Percentiles rank a stretch among this genome's conserved stretches.
These are phyloP conservation scores for Blakeslea trispora DNA, from an alignment of 371 early-diverging fungal genomes.

Conservation along the genomic window DNA sequence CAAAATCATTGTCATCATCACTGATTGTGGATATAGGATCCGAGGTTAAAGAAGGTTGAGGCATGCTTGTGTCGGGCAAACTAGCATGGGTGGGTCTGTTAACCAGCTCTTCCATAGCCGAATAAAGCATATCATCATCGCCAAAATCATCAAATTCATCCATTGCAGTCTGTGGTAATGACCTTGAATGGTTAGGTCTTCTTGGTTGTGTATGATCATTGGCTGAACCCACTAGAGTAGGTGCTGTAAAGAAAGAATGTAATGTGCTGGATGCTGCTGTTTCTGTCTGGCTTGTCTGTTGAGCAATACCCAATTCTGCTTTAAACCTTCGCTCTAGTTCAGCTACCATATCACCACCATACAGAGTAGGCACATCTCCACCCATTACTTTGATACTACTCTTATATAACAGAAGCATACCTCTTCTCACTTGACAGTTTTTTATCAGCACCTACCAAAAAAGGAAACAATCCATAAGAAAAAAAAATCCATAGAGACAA, in stretches of 20 bases:
- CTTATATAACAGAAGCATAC: slow-evolving; percentile 33
- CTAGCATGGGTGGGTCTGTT: background rate
- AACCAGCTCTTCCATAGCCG: background rate
- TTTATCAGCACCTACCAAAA: slow-evolving; percentile 34
- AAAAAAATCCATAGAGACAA: no score
- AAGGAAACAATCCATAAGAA: no score
- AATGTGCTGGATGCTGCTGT: background rate
- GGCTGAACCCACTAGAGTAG: background rate
- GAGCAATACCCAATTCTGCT: slow-evolving; percentile 18
- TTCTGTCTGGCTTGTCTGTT: background rate
- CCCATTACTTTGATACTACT: slow-evolving; percentile 35
- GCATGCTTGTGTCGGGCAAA: background rate
- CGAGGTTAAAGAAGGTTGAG: background rate
- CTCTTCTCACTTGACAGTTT: slow-evolving; percentile 35
- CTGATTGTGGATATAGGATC: background rate
- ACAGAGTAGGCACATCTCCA: slow-evolving; percentile 33
- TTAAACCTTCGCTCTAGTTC: slow-evolving; percentile 33
- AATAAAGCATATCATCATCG: slow-evolving; percentile 13
- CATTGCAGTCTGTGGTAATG: background rate
- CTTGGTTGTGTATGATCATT: background rate
- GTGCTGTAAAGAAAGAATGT: background rate
- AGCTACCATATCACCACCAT: slow-evolving; percentile 31
- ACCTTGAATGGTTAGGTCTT: background rate
- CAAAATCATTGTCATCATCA: slow-evolving; percentile 4
- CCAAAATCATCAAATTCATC: background rate